Evolutionary conservation across 2,329 filamentous ascomycete genomes (phyloP), one percentile per base, ranked within the genome.

Genomic region (Emericellopsis atlantica): DNA sequence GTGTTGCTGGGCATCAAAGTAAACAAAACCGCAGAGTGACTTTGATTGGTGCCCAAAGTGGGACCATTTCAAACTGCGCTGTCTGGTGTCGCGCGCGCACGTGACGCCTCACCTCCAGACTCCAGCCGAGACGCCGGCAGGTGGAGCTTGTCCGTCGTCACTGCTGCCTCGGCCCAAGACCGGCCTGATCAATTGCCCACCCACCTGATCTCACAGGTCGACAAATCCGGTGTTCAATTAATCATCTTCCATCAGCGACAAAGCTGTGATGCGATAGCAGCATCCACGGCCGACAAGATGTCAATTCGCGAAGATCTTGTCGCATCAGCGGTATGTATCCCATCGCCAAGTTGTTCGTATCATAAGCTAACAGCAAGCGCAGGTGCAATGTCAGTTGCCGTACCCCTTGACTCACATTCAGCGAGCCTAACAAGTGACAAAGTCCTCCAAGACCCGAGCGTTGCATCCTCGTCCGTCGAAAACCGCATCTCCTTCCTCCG

Each of bases 381-480:
- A 64, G 65, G 57, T 57, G 43, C 64, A 68, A 58, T 69, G 65
- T 69, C 45, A 52, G 65, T 60, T 34, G 18, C 42, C 24, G 34
- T 32, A 36, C 36, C 38, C 24, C 31, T 35, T 38, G 22, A 21
- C 29, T 8, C 12, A 16, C 31, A 34, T 34, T n/a, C 37, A 22
- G 39, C 47, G 53, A 51, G 54, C 54, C 16, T 10, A 16, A 40
- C 35, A 55, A 29, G 26, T 9, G 9, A 29, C 26, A 29, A 29
- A 90, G 87, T 98, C 63, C 79, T 98, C 45, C 87, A 93, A 65
- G 92, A 98, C 59, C 89, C 92, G 10, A 93, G 82, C 40, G 90
- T 98, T 50, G 79, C 87, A 32, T 78, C 79, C 9, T 90, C 92
- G 5, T 83, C 92, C n/a, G 67, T 95, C 46, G 92, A 96, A 55